Percentiles rank a stretch among this genome's conserved stretches.
phyloP scores from a whole-genome alignment of 441 rosid genomes.

The Corymbia citriodora region DNA sequence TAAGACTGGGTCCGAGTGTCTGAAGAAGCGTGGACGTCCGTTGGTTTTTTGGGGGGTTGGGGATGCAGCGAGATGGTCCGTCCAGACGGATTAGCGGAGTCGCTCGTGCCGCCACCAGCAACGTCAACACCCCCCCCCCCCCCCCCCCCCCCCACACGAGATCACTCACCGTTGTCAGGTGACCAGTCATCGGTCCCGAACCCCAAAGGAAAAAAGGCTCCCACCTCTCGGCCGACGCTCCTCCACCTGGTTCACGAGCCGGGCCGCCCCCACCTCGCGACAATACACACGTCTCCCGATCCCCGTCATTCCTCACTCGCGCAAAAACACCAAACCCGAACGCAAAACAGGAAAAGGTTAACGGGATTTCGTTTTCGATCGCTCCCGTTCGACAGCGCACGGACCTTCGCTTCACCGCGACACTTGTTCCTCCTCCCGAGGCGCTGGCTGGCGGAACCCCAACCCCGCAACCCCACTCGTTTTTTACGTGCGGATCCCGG shows the following conservation, averaged over 20 bases:
- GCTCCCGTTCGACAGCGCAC: background rate
- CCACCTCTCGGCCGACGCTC: background rate
- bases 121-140: background rate
- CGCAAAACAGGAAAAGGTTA: background rate
- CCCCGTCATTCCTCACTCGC: too few species aligned
- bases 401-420: background rate
- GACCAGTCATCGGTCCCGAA: background rate
- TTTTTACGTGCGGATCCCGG: background rate
- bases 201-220: background rate
- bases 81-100: background rate
- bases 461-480: background rate
- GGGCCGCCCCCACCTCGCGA: background rate
- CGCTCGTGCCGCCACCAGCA: background rate
- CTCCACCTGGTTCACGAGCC: background rate
- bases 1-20: too few species aligned
- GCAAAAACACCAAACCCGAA: too few species aligned
- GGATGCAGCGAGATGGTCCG: background rate
- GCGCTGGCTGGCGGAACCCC: background rate
- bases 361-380: background rate
- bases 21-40: too few species aligned
- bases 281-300: too few species aligned
- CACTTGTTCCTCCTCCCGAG: background rate
- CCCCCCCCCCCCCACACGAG: background rate
- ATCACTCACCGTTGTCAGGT: background rate
- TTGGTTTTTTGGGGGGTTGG: too few species aligned